A percentile compares a stretch with the other conserved stretches of the same genome.
Conservation (phyloP, 805 yeast species). For the Pichia deserticola region DNA sequence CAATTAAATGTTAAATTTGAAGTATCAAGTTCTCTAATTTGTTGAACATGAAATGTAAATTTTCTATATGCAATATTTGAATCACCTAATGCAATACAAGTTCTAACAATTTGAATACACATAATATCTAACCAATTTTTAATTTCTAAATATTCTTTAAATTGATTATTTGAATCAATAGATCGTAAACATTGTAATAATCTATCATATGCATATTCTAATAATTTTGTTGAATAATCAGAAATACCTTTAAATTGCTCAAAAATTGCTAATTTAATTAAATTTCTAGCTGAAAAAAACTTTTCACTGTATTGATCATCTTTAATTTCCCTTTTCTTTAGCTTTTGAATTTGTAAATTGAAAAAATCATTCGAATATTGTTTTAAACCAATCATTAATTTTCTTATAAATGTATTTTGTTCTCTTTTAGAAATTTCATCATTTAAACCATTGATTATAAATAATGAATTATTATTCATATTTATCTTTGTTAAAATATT, state of each 20-base stretch:
- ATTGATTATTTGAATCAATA: conserved; percentile 14
- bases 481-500: conserved; percentile 1
- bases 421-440: conserved; percentile 8
- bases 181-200: conserved; percentile 33
- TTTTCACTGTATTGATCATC: conserved; percentile 17
- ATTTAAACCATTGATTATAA: conserved; percentile 3
- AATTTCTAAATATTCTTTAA: conserved; percentile 35
- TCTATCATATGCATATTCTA: conserved; percentile 48
- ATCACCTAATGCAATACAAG: conserved; percentile 51
- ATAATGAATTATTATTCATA: not conserved
- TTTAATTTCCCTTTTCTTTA: conserved; percentile 32
- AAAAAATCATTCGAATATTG: conserved; percentile 41
- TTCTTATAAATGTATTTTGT: conserved; percentile 27
- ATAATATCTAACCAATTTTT: conserved; percentile 49
- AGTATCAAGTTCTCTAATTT: conserved; percentile 27
- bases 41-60: conserved; percentile 56
- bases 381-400: conserved; percentile 31
- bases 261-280: conserved; percentile 42
- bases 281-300: conserved; percentile 43
- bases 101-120: conserved; percentile 56
- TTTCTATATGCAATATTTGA: conserved; percentile 54
- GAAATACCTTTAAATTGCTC: conserved; percentile 39
- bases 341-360: conserved; percentile 30
- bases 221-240: conserved; percentile 42
- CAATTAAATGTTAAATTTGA: conserved; percentile 30